Evolutionary conservation across 441 rosid species (phyloP).

Genomic region (Gossypium lobatum): DNA sequence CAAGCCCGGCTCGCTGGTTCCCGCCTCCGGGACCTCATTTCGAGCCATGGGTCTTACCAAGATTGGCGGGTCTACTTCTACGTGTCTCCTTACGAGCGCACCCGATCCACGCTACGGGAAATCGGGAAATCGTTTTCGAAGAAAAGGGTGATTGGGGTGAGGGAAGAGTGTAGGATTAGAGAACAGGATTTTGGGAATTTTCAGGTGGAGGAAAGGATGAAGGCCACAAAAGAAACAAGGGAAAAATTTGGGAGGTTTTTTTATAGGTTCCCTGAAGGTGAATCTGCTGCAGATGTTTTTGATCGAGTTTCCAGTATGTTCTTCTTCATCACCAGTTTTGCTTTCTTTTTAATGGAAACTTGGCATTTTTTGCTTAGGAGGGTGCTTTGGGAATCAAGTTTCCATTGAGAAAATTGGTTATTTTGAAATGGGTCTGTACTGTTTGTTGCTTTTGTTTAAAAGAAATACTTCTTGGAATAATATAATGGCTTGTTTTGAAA

Average conservation of each 20-base stretch:
- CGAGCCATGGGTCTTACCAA: constrained; percentile 24
- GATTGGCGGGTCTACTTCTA: constrained; percentile 85
- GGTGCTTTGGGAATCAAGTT: not conserved
- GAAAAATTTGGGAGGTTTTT: constrained; percentile 79
- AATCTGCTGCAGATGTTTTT: constrained; percentile 94
- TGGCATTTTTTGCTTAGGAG: not conserved
- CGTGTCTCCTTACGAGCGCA: constrained; percentile 87
- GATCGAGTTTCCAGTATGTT: constrained; percentile 88
- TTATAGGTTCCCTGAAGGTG: constrained; percentile 90
- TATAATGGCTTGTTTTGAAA: not conserved
- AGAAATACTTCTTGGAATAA: not conserved
- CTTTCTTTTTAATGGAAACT: not conserved
- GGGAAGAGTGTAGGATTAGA: constrained; percentile 84
- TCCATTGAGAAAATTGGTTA: not conserved
- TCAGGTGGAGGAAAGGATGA: constrained; percentile 84
- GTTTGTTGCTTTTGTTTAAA: not conserved
- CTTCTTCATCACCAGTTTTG: not conserved
- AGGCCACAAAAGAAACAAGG: constrained; percentile 52
- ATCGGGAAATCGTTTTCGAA: constrained; percentile 73
- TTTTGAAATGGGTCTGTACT: not conserved
- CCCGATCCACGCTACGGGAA: constrained; percentile 83
- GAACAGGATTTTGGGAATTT: constrained; percentile 98
- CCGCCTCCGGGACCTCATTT: constrained; percentile 37
- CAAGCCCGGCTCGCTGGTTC: constrained; percentile 65
- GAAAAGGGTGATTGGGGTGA: constrained; percentile 66